These are phyloP conservation scores for Podosphaera xanthii DNA, from an alignment of 2,329 filamentous ascomycete species.

Conservation along the genomic window DNA sequence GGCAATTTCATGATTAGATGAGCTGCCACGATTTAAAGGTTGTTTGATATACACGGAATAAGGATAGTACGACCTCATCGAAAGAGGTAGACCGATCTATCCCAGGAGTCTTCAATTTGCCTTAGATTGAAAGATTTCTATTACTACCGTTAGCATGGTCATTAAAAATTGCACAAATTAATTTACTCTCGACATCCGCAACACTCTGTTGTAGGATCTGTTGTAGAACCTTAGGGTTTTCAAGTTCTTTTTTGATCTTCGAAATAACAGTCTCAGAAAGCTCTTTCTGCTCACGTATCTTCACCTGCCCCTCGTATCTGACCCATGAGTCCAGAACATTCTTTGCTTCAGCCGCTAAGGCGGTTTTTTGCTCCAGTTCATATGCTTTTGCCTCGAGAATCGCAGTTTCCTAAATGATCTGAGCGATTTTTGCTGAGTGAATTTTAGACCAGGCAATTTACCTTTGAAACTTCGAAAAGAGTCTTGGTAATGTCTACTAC, in stretches of 20 bases:
- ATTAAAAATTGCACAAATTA: neutral
- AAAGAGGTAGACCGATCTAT: neutral
- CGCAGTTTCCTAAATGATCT: slow-evolving; percentile 48
- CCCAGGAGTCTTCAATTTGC: slow-evolving; percentile 28
- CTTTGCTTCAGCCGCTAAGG: slow-evolving; percentile 84
- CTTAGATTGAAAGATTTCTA: slow-evolving; percentile 41
- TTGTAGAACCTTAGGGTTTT: slow-evolving; percentile 92
- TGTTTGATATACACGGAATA: neutral
- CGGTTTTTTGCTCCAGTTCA: slow-evolving; percentile 91
- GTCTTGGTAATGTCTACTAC: slow-evolving; percentile 95
- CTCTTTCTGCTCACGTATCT: slow-evolving; percentile 95
- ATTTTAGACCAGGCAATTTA: slow-evolving; percentile 20
- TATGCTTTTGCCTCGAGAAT: slow-evolving; percentile 86
- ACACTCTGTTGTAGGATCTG: slow-evolving; percentile 96
- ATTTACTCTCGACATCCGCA: slow-evolving; percentile 81
- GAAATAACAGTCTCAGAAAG: slow-evolving; percentile 78
- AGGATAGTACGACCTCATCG: neutral
- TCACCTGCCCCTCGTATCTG: slow-evolving; percentile 94
- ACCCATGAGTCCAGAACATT: slow-evolving; percentile 93
- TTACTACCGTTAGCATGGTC: slow-evolving; percentile 16
- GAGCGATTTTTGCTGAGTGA: neutral
- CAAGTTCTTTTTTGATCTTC: slow-evolving; percentile 97
- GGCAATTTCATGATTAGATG: neutral
- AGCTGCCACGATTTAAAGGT: neutral
- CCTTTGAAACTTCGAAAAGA: slow-evolving; percentile 96